Base-by-base conservation (phyloP, 2,329 filamentous ascomycete genomes). In the Pseudocercospora musae region DNA sequence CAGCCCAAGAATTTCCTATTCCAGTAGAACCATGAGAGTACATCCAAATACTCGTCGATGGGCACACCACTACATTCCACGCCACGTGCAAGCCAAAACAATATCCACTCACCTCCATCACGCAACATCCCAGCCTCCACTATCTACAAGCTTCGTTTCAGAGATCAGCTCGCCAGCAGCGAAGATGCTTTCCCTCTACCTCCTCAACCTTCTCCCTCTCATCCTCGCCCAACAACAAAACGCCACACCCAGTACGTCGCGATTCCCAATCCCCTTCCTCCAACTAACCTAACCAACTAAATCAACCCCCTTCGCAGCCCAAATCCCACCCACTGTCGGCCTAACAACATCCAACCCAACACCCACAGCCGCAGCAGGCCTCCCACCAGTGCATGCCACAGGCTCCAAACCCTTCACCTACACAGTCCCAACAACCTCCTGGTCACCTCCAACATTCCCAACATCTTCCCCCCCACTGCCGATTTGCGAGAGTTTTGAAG, bases 391-490 rank as follows among this genome's bases (percentile, higher is more conserved):
- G 13, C 21, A 48, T 11, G 4, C 46, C 13, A 50, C 46, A 3
- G 13, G 13, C 46, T 13, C 46, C 9, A 25, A 21, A 9, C 42
- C 46, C 15, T 60, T 56, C 58, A 48, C 20, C 15, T 60, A 60
- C 40, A 60, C 50, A 13, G 11, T 21, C 2, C 58, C 58, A 15
- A 60, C 49, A 6, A 60, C 58, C 2, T 11, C 21, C 33, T 55
- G 58, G 58, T 18, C 23, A 33, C 18, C 58, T 10, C 58, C 58
- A 18, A 60, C 58, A 3, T 50, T 50, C 20, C 9, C 33, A n/a
- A 8, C 49, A 7, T 33, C 58, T 11, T 10, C 11, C 4, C 11
- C 11, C 4, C 11, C 11, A 23, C 21, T 60, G 0, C 49, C 31
- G 0, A 4, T 33, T 10, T 60, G 58, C 27, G 5, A 33, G 6